Base-by-base conservation (phyloP, 108 stramenopile species). In the Cyclotella baltica region DNA sequence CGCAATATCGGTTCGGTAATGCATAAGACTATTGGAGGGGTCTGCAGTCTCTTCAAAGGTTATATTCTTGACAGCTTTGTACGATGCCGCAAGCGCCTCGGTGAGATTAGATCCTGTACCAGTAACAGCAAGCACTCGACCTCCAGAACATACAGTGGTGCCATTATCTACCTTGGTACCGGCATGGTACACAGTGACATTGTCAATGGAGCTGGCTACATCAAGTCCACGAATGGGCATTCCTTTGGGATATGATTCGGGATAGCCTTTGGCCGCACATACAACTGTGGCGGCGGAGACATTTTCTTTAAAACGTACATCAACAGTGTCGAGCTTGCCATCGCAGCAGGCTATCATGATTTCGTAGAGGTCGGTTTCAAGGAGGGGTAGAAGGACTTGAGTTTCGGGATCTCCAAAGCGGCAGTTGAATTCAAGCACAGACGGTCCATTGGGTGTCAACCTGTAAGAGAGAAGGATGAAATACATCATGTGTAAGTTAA, bases 401-500 rank as follows among this genome's bases (percentile, higher is more conserved):
- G 99, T 98, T 87, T 99, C 99, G 22, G 99, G 99, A 84, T 99
- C 99, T 53, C 99, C 99, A 76, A 98, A 97, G 50, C 98, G 93
- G 74, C 96, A 97, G 86, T 99, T 99, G 87, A 87, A 99, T 90
- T 99, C 99, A 10, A 99, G 96, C 23, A 99, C 87, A 28, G 84
- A 88, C 0, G 98, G 96, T 2, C 94, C 94, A 59, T 93, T 84
- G 11, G 93, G 92, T 23, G 95, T 96, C 36, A 95, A 83, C 90
- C 91, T 92, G 20, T 48, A 38, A 22, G 29, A 20, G 38, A 22
- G 18, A 46, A 72, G 27, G 70, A 38, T 4, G 33, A 61, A 15
- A 53, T 4, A 27, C 55, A 20, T 56, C 25, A n/a, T 18, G 8
- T 16, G 19, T 62, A 34, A 36, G 9, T 15, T 47, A 4, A 47